Evolutionary conservation across 805 yeast genomes (phyloP).

Genomic region (Kregervanrija delftensis): DNA sequence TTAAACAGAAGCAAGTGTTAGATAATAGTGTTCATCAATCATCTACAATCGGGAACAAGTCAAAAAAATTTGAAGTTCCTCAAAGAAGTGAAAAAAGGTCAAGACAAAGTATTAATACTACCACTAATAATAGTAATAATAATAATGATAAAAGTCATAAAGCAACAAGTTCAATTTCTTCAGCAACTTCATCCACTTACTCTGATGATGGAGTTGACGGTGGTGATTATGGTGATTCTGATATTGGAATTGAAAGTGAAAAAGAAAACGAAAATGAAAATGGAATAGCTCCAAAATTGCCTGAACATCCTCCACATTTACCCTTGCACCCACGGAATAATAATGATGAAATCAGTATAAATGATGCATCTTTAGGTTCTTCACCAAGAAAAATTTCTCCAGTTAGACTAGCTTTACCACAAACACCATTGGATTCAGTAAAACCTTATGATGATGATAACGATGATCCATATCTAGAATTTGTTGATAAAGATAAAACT

Average conservation of each 20-base stretch:
- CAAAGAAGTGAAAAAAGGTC: constrained; percentile 21
- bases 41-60: constrained; percentile 2
- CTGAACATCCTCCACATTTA: too few species aligned
- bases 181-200: constrained; percentile 12
- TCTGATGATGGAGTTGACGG: constrained; percentile 2
- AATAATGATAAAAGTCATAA: too few species aligned
- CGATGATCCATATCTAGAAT: constrained; percentile 23
- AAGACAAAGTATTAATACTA: not conserved
- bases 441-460: constrained; percentile 5
- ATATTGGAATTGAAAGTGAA: too few species aligned
- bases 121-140: not conserved
- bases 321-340: too few species aligned
- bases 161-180: constrained; percentile 6
- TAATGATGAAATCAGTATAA: not conserved
- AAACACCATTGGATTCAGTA: too few species aligned
- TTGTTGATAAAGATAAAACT: constrained; percentile 5
- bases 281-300: too few species aligned
- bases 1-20: constrained; percentile 13
- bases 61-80: constrained; percentile 17
- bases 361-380: constrained; percentile 20
- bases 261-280: too few species aligned
- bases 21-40: constrained; percentile 3
- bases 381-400: constrained; percentile 27
- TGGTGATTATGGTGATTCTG: too few species aligned
- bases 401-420: constrained; percentile 7